Base-by-base conservation (phyloP, 345 rosid genomes). In the Diplotaxis tenuifolia region DNA sequence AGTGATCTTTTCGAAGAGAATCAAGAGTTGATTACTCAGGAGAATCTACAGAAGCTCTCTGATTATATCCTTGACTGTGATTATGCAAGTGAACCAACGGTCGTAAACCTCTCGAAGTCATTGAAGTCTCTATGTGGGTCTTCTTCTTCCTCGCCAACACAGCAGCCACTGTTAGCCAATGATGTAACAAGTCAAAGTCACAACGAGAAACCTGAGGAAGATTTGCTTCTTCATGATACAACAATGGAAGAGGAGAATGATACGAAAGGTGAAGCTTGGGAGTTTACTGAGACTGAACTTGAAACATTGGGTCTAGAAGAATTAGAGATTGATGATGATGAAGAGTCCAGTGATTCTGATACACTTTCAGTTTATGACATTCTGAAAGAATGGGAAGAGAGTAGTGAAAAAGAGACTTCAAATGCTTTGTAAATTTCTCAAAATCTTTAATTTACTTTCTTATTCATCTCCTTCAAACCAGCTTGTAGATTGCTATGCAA, bases 351-450 rank as follows among this genome's bases (percentile, higher is more conserved):
- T 0, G 79, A 60, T 56, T 67, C 83, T 4, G 75, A 78, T 20
- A 62, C 82, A 62, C 97, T 91, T 1, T 78, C 96, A 12, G 93
- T 96, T 11, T 52, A 70, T 49, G 91, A 88, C 68, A 91, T 91
- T 76, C 79, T 91, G 56, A 72, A 83, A 75, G 65, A 75, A 32
- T 94, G 98, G 97, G 87, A 83, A 77, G 75, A 81, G 57, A 81
- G 80, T 71, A 78, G 83, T 20, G 53, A 61, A 80, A 25, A 56
- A 73, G 78, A 55, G 78, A 75, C 67, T 23, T 70, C 83, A 81
- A 22, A 21, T 59, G 56, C 65, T 61, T n/a, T 71, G 63, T 70
- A 49, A 63, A 63, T 21, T 54, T 62, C 25, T 42, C 21, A 34
- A 28, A 59, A 25, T 50, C 47, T 12, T n/a, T 12, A 59, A 59